These are phyloP conservation scores for Papiliotrema flavescens DNA, from an alignment of 1,284 basidiomycete species.

Conservation along the genomic window DNA sequence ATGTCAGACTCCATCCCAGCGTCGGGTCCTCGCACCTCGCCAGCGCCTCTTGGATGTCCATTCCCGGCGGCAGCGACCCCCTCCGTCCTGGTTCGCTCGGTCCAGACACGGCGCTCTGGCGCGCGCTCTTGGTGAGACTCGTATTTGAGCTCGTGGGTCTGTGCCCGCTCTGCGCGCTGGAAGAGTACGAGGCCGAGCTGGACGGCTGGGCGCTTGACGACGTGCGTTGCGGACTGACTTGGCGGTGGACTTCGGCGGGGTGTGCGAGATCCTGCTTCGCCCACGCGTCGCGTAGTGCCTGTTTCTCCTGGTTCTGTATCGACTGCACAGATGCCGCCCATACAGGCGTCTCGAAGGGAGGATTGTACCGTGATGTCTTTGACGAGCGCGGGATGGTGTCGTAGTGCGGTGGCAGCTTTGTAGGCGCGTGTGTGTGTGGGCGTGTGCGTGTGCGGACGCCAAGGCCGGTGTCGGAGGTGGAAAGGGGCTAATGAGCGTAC, in stretches of 20 bases:
- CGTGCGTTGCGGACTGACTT: not conserved
- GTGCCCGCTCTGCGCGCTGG: not conserved
- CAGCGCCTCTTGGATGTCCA: constrained; percentile 36
- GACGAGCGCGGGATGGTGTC: not conserved
- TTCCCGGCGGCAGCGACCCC: constrained; percentile 15
- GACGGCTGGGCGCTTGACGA: not conserved
- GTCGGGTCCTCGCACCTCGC: constrained; percentile 39
- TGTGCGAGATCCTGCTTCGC: constrained; percentile 2
- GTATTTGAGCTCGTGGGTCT: no score
- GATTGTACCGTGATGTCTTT: no score
- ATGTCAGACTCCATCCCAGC: constrained; percentile 43
- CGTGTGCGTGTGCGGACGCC: no score
- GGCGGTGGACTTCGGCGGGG: not conserved
- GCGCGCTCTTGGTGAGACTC: no score
- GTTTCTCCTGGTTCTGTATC: constrained; percentile 8
- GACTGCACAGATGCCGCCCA: no score
- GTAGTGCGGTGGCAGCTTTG: not conserved
- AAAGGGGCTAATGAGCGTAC: no score
- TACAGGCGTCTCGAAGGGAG: no score
- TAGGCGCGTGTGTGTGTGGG: no score
- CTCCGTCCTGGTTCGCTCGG: not conserved
- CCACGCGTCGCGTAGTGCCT: constrained; percentile 9
- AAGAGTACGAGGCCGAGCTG: not conserved
- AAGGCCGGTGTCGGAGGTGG: no score
- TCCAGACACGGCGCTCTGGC: not conserved